A percentile compares a stretch with the other conserved stretches of the same genome.
Conservation (phyloP, 768 basidiomycete genomes). For the Strobilomyces dryophilus region DNA sequence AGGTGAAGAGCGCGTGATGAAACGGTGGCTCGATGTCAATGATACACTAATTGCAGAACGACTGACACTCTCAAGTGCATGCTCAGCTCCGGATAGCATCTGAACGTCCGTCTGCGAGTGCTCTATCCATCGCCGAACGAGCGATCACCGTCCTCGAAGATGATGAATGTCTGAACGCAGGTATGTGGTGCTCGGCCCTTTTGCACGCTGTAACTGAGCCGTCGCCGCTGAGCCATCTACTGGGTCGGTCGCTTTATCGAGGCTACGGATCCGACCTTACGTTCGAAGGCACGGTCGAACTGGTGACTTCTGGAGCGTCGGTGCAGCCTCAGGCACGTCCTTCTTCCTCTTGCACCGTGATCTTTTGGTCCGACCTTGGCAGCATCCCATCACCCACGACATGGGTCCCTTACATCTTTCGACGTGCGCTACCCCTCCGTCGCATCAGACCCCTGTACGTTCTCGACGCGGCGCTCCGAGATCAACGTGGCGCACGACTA, state of each 20-base stretch:
- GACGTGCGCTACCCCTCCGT: slow-evolving; percentile 35
- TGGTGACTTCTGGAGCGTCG: slow-evolving; percentile 64
- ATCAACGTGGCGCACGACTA: not conserved
- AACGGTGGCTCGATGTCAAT: slow-evolving; percentile 39
- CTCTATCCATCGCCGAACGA: slow-evolving; percentile 46
- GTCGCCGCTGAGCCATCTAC: not conserved
- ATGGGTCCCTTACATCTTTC: not conserved
- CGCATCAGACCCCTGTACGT: slow-evolving; percentile 68
- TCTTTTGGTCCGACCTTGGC: not conserved
- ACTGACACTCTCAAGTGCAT: slow-evolving; percentile 42
- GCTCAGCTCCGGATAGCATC: slow-evolving; percentile 30
- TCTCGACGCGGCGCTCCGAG: not conserved
- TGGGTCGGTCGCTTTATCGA: slow-evolving; percentile 16
- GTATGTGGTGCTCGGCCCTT: slow-evolving; percentile 27
- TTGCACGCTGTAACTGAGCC: not conserved
- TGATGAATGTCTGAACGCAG: slow-evolving; percentile 67
- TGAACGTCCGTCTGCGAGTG: slow-evolving; percentile 15
- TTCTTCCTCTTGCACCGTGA: not conserved
- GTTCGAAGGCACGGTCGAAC: slow-evolving; percentile 54
- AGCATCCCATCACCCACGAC: not conserved
- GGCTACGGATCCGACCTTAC: slow-evolving; percentile 81
- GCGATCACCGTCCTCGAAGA: slow-evolving; percentile 63
- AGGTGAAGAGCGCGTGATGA: slow-evolving; percentile 53
- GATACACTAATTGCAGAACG: not conserved
- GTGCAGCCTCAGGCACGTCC: slow-evolving; percentile 60